Percentiles rank a stretch among this genome's conserved stretches.
phyloP scores from a whole-genome alignment of 805 yeast genomes.

The Ogataea corticis region DNA sequence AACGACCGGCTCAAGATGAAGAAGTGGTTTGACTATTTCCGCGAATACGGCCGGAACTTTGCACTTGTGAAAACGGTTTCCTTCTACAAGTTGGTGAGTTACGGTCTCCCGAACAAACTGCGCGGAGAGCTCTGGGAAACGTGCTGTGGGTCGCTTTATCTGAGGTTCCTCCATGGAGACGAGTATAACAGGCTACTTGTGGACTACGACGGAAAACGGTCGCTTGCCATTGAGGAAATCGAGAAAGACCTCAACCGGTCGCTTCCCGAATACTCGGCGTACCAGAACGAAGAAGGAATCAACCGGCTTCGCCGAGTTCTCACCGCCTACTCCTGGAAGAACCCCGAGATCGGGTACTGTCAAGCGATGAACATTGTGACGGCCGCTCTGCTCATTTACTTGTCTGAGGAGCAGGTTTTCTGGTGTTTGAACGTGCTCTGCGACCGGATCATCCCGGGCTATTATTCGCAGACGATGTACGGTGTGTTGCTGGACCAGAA shows the following conservation, averaged over 20 bases:
- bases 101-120: slow-evolving; percentile 90
- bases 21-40: slow-evolving; percentile 90
- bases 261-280: slow-evolving; percentile 93
- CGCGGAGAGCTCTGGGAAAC: slow-evolving; percentile 98
- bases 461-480: slow-evolving; percentile 95
- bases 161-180: slow-evolving; percentile 60
- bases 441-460: slow-evolving; percentile 88
- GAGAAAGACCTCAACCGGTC: slow-evolving; percentile 95
- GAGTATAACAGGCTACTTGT: slow-evolving; percentile 60
- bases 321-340: slow-evolving; percentile 94
- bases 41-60: slow-evolving; percentile 80
- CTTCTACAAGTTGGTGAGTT: slow-evolving; percentile 80
- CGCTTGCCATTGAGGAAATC: slow-evolving; percentile 92
- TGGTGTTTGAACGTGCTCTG: slow-evolving; percentile 86
- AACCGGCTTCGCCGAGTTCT: slow-evolving; percentile 80
- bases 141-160: slow-evolving; percentile 80
- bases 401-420: slow-evolving; percentile 96
- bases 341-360: slow-evolving; percentile 96
- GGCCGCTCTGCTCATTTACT: slow-evolving; percentile 75
- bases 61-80: slow-evolving; percentile 71
- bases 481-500: slow-evolving; percentile 93
- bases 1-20: slow-evolving; percentile 85
- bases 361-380: slow-evolving; percentile 97
- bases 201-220: slow-evolving; percentile 60
- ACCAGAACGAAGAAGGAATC: slow-evolving; percentile 85